phyloP scores from a whole-genome alignment of 2,329 filamentous ascomycete species.

The Colletotrichum agaves region DNA sequence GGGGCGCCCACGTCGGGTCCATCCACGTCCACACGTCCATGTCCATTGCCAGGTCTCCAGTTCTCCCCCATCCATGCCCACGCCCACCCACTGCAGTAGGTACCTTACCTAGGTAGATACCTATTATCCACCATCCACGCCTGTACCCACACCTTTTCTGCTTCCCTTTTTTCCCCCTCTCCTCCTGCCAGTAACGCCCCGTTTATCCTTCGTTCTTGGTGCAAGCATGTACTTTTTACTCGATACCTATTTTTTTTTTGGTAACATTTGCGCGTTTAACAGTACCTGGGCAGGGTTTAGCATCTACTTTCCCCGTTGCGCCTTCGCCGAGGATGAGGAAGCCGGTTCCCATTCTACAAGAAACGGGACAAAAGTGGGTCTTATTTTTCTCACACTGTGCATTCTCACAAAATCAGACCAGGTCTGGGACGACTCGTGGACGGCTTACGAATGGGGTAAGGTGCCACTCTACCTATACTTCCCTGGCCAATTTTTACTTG shows the following conservation, averaged over 20 bases:
- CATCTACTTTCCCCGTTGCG: background rate
- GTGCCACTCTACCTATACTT: conserved; percentile 2
- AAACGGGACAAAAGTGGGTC: conserved; percentile 12
- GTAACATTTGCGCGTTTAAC: no score
- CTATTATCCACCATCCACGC: background rate
- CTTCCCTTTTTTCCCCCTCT: no score
- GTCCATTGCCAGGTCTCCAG: conserved; percentile 1
- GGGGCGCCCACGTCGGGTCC: conserved; percentile 18
- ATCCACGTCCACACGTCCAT: conserved; percentile 19
- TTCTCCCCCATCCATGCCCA: background rate
- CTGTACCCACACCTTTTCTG: background rate
- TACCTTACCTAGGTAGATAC: background rate
- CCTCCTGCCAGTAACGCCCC: conserved; percentile 6
- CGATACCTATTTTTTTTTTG: no score
- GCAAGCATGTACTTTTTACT: no score
- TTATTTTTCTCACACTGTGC: conserved; percentile 23
- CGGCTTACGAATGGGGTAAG: conserved; percentile 32
- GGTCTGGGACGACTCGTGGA: background rate
- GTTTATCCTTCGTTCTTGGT: background rate
- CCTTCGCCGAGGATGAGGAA: background rate
- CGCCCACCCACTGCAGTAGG: background rate
- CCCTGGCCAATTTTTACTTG: background rate
- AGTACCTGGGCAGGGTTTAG: no score
- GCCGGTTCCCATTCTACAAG: conserved; percentile 4
- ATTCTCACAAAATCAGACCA: background rate